A percentile compares a stretch with the other conserved stretches of the same genome.
These are phyloP conservation scores for rapeseed (Brassica napus) DNA, from an alignment of 345 rosid genomes.

Conservation along the genomic window DNA sequence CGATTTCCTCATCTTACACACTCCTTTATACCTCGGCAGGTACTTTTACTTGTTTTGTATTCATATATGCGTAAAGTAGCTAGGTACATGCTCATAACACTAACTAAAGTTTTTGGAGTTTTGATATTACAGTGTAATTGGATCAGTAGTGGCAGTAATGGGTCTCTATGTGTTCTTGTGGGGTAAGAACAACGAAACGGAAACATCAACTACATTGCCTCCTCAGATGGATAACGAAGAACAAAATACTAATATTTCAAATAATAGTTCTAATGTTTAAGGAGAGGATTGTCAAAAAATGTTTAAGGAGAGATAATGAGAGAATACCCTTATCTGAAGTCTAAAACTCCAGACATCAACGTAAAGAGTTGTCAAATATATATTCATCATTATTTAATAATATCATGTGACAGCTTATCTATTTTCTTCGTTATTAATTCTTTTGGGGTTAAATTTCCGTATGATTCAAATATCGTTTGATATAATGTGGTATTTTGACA, in stretches of 20 bases:
- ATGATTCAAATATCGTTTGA: background rate
- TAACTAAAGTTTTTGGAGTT: background rate
- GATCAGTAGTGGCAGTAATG: slow-evolving; percentile 56
- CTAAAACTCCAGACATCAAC: background rate
- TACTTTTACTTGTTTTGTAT: slow-evolving; percentile 9
- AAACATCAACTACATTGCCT: slow-evolving; percentile 1
- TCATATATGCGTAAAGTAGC: background rate
- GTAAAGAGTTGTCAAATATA: slow-evolving; percentile 8
- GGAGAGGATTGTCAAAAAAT: no score
- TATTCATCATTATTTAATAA: no score
- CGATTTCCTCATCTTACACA: slow-evolving; percentile 63
- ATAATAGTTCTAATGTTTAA: background rate
- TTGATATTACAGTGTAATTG: slow-evolving; percentile 50
- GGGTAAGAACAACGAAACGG: slow-evolving; percentile 68
- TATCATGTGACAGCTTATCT: background rate
- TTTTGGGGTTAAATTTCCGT: background rate
- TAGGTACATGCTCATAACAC: background rate
- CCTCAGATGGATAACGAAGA: slow-evolving; percentile 4
- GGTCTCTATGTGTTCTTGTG: slow-evolving; percentile 74
- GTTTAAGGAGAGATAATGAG: background rate
- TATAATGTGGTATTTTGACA: background rate
- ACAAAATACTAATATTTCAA: background rate
- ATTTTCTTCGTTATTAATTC: background rate
- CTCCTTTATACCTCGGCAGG: slow-evolving; percentile 70
- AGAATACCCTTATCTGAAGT: background rate